Base-by-base conservation (phyloP, 768 basidiomycete species). In the Serendipita indica region DNA sequence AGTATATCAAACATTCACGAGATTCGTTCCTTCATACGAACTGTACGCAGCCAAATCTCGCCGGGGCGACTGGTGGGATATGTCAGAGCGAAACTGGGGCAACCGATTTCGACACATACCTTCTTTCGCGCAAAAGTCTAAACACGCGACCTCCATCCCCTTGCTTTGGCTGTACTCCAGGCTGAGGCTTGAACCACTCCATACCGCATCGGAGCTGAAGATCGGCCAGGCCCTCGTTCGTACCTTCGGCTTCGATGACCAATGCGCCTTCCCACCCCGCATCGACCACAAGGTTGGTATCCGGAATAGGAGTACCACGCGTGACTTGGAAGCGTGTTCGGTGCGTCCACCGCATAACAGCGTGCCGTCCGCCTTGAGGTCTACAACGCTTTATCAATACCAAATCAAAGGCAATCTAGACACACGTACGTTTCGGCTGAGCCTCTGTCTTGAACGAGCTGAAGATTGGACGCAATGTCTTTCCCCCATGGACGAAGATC, bases 181-280 rank as follows among this genome's bases (percentile, higher is more conserved):
- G 80, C 79, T 30, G 86, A 82, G 49, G 49, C 22, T 54, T 54
- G 65, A 85, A 85, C 7, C 74, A 79, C 0, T 79, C 79, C 5
- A 76, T 76, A 1, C 83, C 79, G 69, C 87, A 88, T 3, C 88
- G 77, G 52, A 74, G 77, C 63, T 84, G 84, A 61, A 92, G 73
- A 69, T 90, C 89, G 18, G 77, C 79, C 25, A 89, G 75, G 7
- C 84, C 81, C 65, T 92, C 89, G 66, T 89, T 85, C 39, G 89
- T 91, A 35, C 88, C 88, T 67, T 90, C 87, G 10, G 86, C 81
- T 72, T 92, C 89, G 25, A 92, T 77, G 27, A 91, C 78, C 43
- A 92, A 77, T 0, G 78, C 83, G 2, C 89, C 89, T 64, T 82
- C 85, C 89, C 89, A 92, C 39, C 84, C 82, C 3, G 81, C 71